Percentiles rank a stretch among this genome's conserved stretches.
These are phyloP conservation scores for Solanum corneliomulleri DNA, from an alignment of 257 asterid species.

Conservation along the genomic window DNA sequence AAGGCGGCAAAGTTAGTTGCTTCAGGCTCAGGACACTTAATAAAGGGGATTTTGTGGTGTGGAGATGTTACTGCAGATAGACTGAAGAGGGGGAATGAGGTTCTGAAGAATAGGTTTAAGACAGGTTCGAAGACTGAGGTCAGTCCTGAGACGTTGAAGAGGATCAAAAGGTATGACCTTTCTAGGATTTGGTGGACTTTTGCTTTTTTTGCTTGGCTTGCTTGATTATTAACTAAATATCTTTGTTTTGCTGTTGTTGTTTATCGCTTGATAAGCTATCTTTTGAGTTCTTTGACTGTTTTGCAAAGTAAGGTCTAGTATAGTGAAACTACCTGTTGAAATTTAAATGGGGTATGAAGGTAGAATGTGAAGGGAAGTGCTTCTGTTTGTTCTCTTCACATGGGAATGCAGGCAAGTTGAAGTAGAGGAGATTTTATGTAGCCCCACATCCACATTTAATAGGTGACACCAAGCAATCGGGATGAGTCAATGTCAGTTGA, in stretches of 20 bases:
- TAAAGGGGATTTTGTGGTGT: conserved; percentile 90
- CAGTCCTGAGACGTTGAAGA: conserved; percentile 61
- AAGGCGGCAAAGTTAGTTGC: conserved; percentile 72
- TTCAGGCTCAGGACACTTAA: conserved; percentile 74
- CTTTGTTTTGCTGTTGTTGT: neutral
- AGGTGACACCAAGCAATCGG: neutral
- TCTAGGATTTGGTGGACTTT: neutral
- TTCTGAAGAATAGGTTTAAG: conserved; percentile 53
- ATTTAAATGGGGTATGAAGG: neutral
- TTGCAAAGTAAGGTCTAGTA: neutral
- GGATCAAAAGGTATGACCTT: conserved; percentile 61
- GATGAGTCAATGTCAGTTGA: neutral
- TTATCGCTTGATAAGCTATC: neutral
- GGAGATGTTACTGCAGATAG: conserved; percentile 85
- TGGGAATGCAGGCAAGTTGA: neutral
- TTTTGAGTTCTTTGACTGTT: neutral
- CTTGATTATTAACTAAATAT: neutral
- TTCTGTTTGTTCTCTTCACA: neutral
- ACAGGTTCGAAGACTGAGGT: conserved; percentile 41
- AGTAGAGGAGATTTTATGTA: neutral
- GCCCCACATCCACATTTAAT: neutral
- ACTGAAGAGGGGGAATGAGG: conserved; percentile 20
- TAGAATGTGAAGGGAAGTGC: neutral
- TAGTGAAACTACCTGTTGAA: neutral
- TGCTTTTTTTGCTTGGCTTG: neutral